Base-by-base conservation (phyloP, 768 basidiomycete species). In the Xerocomus spinulosus region DNA sequence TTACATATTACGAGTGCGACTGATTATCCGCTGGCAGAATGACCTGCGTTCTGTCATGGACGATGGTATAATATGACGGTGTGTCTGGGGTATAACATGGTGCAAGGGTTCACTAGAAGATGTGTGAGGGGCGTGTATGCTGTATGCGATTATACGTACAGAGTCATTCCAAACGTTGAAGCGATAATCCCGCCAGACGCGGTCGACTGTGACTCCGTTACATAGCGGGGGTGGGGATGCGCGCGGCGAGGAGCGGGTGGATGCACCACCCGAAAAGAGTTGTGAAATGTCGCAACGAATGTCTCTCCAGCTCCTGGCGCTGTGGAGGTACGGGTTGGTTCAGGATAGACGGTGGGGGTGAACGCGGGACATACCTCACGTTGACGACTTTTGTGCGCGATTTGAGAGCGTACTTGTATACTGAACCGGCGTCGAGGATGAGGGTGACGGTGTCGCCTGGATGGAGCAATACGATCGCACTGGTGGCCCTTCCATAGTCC, bases 351-450 rank as follows among this genome's bases (percentile, higher is more conserved):
- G 44, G 18, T 18, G 18, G 23, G 44, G 21, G 51, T 20, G 46
- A 13, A 54, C 17, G 48, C 21, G 47, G 33, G 48, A 18, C 82
- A 58, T 66, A 85, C 84, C 82, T 83, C 66, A 87, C 76, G 61
- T 82, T 81, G 49, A 77, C 81, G 24, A 85, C 83, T 58, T 80
- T 81, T 42, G 78, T 76, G 53, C 73, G 76, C 51, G 74, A 74
- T 64, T 85, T 85, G 49, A 87, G 68, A 29, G 80, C 82, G 63
- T 87, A 85, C 58, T 77, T 76, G 70, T 87, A 87, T 32, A 79
- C 68, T 18, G 76, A 75, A 6, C 85, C 84, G 17, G 85, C 82
- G 57, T 85, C 82, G 53, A 87, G 74, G 50, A 87, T 74, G 49
- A 85, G 73, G 26, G 81, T 81, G 46, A 87, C 70, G 35, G 74